Evolutionary conservation across 2,329 filamentous ascomycete genomes (phyloP).

Genomic region (Aspergillus sp.): DNA sequence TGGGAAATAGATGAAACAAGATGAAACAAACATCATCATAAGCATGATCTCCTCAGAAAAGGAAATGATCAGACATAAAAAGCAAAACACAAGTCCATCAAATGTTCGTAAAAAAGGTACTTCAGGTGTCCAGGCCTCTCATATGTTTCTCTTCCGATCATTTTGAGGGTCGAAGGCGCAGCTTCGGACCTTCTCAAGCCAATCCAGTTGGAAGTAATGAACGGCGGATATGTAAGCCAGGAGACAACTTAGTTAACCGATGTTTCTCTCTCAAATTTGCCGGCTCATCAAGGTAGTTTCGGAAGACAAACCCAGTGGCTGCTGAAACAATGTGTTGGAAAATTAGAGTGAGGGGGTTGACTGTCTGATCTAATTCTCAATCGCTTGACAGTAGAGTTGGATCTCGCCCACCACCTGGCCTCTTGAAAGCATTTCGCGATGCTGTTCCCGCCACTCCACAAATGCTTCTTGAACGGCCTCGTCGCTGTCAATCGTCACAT

Average conservation of each 20-base stretch:
- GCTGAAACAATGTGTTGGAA: conserved; percentile 6
- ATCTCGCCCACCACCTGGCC: conserved; percentile 86
- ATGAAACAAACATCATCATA: conserved; percentile 19
- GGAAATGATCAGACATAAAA: conserved; percentile 2
- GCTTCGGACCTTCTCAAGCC: conserved; percentile 27
- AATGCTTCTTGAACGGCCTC: conserved; percentile 97
- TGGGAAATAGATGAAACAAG: conserved; percentile 19
- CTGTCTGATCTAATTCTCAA: conserved; percentile 29
- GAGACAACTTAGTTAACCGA: conserved; percentile 20
- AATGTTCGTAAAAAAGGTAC: conserved; percentile 3
- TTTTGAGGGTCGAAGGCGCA: conserved; percentile 14
- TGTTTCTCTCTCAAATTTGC: conserved; percentile 8
- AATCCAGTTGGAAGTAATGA: conserved; percentile 30
- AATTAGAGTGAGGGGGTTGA: not conserved
- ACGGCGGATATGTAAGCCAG: conserved; percentile 22
- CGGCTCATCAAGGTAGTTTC: conserved; percentile 15
- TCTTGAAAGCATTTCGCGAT: conserved; percentile 58
- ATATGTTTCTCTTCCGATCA: conserved; percentile 1
- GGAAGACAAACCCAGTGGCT: conserved; percentile 10
- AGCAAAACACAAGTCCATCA: not conserved
- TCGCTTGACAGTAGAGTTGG: conserved; percentile 75
- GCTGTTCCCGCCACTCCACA: conserved; percentile 84
- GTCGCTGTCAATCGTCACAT: conserved; percentile 89
- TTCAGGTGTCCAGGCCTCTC: not conserved
- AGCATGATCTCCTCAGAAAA: conserved; percentile 13